Evolutionary conservation across 1,139 yeast species (phyloP), one percentile per base, ranked within the genome.

Genomic region (Magnusiomyces suaveolens): DNA sequence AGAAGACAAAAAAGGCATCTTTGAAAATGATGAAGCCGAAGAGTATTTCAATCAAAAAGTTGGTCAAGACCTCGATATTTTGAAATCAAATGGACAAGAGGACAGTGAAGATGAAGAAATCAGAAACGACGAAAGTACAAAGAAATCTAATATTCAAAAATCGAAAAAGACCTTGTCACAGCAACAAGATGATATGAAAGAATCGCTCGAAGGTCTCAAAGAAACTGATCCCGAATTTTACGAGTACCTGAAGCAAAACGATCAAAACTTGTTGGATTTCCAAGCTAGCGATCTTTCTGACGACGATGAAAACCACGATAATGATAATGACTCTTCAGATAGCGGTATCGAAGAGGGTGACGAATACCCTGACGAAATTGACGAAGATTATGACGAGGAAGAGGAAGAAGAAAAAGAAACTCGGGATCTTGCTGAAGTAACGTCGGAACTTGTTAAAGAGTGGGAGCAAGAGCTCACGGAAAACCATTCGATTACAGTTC

Each of bases 381-480:
- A 64, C 3, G 75, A 77, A 57, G 61, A 51, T 1, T 56, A 39
- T 33, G 60, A 59, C 3, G 59, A 59, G 10, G 60, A 60, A 16
- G 55, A 61, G 39, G 60, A 59, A 1, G 53, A 55, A 8, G 54
- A 53, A 2, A 48, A 53, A 21, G 52, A 52, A 25, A 58, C 51
- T 3, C 55, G 29, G 2, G 58, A 52, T 18, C 50, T 60, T 3
- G 71, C 76, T 47, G 87, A 81, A 58, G 82, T 88, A 53, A 82
- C 92, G n/a, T 58, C 72, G 50, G 74, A 75, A 46, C 70, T 84
- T 57, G 84, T 90, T 14, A 77, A 77, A 54, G 70, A 76, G 38
- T 92, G 97, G 97, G 76, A 77, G 54, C 72, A 73, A 56, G 76
- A 78, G 54, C 72, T 89, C 59, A 68, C 68, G 12, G 63, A 65